These are phyloP conservation scores for Lepiota venenata DNA, from an alignment of 768 basidiomycete genomes.

Conservation along the genomic window DNA sequence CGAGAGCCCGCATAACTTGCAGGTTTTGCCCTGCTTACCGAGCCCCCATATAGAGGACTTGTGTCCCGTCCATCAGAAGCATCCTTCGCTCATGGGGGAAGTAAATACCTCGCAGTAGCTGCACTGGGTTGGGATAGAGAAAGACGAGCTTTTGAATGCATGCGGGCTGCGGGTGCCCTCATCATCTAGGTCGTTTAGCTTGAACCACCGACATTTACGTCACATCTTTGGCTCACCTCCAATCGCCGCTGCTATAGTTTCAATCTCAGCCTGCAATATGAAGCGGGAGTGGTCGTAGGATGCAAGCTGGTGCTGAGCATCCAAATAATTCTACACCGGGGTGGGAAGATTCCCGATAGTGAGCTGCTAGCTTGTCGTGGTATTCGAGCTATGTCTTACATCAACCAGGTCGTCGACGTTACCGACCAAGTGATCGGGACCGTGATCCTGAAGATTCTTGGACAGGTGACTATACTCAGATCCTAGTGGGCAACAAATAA, in stretches of 20 bases:
- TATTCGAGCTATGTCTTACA: conserved; percentile 31
- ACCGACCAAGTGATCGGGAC: conserved; percentile 47
- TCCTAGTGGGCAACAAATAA: conserved; percentile 11
- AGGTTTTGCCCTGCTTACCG: conserved; percentile 84
- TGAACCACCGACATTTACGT: background rate
- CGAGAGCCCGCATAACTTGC: conserved; percentile 70
- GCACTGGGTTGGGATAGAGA: conserved; percentile 82
- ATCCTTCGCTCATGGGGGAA: background rate
- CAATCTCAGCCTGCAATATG: conserved; percentile 62
- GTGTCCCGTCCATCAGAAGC: conserved; percentile 10
- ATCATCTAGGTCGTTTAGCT: conserved; percentile 48
- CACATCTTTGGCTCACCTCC: conserved; percentile 44
- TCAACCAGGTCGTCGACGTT: conserved; percentile 56
- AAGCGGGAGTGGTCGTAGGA: conserved; percentile 52
- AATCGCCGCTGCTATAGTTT: conserved; percentile 54
- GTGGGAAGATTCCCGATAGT: background rate
- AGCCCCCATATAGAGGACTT: conserved; percentile 87
- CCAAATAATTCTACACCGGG: conserved; percentile 53
- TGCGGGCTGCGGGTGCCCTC: conserved; percentile 70
- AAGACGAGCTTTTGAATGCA: conserved; percentile 80
- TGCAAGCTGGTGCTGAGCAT: conserved; percentile 56
- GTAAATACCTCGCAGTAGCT: conserved; percentile 70
- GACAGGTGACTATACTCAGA: conserved; percentile 49
- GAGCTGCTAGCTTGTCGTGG: background rate
- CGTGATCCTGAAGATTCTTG: conserved; percentile 44